Base-by-base conservation (phyloP, 441 rosid genomes). In the Erysimum cheiri region DNA sequence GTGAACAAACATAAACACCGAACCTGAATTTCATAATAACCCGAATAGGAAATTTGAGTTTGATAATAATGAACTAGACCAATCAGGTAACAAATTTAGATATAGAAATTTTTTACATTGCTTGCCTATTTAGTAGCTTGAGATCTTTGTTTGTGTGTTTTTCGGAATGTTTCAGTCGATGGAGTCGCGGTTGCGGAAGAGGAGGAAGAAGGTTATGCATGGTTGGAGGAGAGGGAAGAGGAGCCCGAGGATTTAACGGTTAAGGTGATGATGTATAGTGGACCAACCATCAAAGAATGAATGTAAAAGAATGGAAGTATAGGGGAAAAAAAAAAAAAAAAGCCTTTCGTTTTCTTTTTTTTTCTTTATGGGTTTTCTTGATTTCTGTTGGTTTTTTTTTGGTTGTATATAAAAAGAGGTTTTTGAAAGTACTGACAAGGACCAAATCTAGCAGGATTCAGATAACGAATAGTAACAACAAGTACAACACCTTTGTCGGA, bases 161-260 rank as follows among this genome's bases (percentile, higher is more conserved):
- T 22, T 8, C 0, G 63, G 46, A 0, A 13, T 68, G 10, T 19
- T 60, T n/a, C 82, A 87, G 97, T 74, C 7, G 92, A 78, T 57
- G 90, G 81, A 17, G 75, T 80, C 2, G 60, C 64, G 0, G 60
- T 87, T 46, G 78, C 73, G 0, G 93, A 87, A 33, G 96, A 86
- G 69, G 96, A 86, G 67, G 77, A 60, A 40, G 82, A 84, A 69
- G 68, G 81, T 9, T 68, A 82, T 67, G 91, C 83, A 7, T 94
- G 96, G 97, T 91, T 93, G 26, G 77, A 78, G 53, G 96, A 91
- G 75, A 83, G 82, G 74, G 86, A 82, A 44, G 76, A 76, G 54
- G 76, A 75, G 32, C 96, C 93, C 0, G 83, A 81, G 40, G 97
- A 86, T 36, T 74, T 89, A 58, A 60, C 50, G 1, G 84, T 88